phyloP scores from a whole-genome alignment of 2,329 filamentous ascomycete genomes.

The Phoma sp. region DNA sequence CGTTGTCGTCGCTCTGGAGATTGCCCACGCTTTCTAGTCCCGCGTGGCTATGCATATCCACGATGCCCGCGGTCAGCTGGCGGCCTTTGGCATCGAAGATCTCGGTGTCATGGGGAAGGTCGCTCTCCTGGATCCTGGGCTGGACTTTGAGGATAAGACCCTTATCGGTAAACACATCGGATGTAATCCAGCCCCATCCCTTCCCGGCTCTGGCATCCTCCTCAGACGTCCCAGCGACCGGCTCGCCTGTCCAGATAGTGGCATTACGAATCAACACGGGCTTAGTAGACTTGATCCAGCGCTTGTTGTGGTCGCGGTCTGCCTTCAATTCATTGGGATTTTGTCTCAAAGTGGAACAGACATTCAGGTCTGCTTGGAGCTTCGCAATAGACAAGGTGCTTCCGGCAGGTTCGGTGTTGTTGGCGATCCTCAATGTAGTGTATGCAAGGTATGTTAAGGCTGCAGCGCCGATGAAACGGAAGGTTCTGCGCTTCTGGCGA shows the following conservation, averaged over 20 bases:
- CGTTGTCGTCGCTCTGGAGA: conserved; percentile 67
- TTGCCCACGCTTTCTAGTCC: conserved; percentile 51
- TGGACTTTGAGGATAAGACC: conserved; percentile 66
- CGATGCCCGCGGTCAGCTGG: conserved; percentile 68
- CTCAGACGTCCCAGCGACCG: conserved; percentile 57
- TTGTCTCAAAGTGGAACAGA: conserved; percentile 61
- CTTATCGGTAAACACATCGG: conserved; percentile 66
- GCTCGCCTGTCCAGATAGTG: conserved; percentile 70
- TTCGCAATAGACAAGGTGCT: conserved; percentile 57
- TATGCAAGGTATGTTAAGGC: conserved; percentile 29
- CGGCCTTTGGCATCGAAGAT: conserved; percentile 66
- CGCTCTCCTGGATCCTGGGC: conserved; percentile 48
- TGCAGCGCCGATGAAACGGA: conserved; percentile 25
- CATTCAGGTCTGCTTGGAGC: conserved; percentile 61
- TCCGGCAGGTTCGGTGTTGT: conserved; percentile 21
- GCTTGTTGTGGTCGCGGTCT: conserved; percentile 63
- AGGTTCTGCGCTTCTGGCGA: conserved; percentile 23
- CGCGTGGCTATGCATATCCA: conserved; percentile 73
- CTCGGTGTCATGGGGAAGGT: conserved; percentile 44
- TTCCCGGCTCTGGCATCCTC: conserved; percentile 64
- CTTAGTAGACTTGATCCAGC: conserved; percentile 64
- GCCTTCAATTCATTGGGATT: conserved; percentile 64
- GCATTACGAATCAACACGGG: conserved; percentile 71
- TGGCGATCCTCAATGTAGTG: conserved; percentile 22
- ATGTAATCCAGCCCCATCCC: conserved; percentile 64